phyloP scores from a whole-genome alignment of 495 filamentous ascomycete species.

The Trypethelium eluteriae region DNA sequence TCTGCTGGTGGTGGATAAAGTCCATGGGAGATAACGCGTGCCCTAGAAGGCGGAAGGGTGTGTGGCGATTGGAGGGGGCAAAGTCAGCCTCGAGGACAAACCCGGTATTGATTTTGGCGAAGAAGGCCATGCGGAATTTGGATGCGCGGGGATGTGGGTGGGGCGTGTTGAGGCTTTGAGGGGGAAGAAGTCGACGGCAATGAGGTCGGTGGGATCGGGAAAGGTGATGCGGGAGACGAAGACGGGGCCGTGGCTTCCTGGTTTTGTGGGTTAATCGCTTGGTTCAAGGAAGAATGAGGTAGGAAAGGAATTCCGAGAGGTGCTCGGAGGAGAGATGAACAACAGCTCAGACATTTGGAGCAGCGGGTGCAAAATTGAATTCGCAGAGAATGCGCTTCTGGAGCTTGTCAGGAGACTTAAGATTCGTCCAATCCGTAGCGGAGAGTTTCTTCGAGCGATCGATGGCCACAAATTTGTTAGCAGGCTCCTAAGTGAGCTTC shows the following conservation, averaged over 20 bases:
- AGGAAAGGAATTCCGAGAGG: background rate
- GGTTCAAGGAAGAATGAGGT: background rate
- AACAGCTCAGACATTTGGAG: background rate
- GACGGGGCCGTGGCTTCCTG: constrained; percentile 25
- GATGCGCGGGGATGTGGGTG: constrained; percentile 45
- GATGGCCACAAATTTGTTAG: constrained; percentile 17
- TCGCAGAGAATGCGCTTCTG: constrained; percentile 22
- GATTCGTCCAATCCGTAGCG: constrained; percentile 17
- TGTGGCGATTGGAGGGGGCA: constrained; percentile 32
- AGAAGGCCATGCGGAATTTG: constrained; percentile 41
- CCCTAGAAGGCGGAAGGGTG: constrained; percentile 37
- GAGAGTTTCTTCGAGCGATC: constrained; percentile 26
- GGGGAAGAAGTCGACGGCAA: constrained; percentile 37
- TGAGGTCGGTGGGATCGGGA: constrained; percentile 39
- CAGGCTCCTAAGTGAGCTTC: constrained; percentile 13
- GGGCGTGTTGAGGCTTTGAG: constrained; percentile 43
- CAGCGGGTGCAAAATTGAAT: constrained; percentile 26
- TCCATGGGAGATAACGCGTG: constrained; percentile 44
- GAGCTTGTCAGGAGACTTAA: constrained; percentile 20
- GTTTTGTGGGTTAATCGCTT: too few species aligned
- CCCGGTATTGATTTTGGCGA: constrained; percentile 42
- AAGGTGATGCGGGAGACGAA: constrained; percentile 39
- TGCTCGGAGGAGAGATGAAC: background rate
- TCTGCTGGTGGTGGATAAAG: constrained; percentile 47
- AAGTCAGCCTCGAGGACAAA: constrained; percentile 47